A percentile compares a stretch with the other conserved stretches of the same genome.
Conservation (phyloP, 805 yeast species). For the Metschnikowia cubensis region DNA sequence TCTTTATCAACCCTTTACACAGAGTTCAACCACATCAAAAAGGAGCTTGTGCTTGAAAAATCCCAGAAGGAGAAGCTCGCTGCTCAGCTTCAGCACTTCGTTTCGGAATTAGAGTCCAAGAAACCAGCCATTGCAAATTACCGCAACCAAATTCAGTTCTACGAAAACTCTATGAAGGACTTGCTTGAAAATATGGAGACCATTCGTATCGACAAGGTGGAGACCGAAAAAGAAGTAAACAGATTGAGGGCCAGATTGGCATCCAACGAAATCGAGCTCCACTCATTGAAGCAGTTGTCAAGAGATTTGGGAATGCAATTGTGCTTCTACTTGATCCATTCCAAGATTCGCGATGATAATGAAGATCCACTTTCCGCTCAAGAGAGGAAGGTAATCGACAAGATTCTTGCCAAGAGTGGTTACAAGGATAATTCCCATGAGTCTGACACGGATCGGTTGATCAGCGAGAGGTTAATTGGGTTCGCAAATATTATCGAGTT, state of each 20-base stretch:
- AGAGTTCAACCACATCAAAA: conserved; percentile 61
- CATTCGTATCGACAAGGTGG: conserved; percentile 47
- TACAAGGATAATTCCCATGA: conserved; percentile 27
- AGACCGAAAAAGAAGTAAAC: conserved; percentile 36
- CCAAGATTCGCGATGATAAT: conserved; percentile 52
- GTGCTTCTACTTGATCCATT: conserved; percentile 66
- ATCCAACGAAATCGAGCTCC: conserved; percentile 46
- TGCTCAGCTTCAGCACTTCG: conserved; percentile 63
- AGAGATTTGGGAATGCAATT: conserved; percentile 79
- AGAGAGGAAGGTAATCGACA: conserved; percentile 63
- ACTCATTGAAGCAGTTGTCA: conserved; percentile 51
- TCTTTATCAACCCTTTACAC: conserved; percentile 64
- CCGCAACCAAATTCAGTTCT: conserved; percentile 55
- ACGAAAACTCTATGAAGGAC: conserved; percentile 50
- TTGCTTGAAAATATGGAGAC: conserved; percentile 50
- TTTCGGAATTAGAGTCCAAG: conserved; percentile 71
- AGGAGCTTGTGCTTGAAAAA: conserved; percentile 64
- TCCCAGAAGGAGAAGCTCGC: conserved; percentile 69
- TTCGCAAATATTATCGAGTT: conserved; percentile 67
- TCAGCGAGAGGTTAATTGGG: conserved; percentile 67
- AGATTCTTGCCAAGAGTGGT: conserved; percentile 43
- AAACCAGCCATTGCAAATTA: conserved; percentile 71
- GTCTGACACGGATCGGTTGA: conserved; percentile 68
- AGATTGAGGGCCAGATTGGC: conserved; percentile 28
- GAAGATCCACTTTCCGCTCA: conserved; percentile 58